Percentiles rank a stretch among this genome's conserved stretches.
phyloP scores from a whole-genome alignment of 148 eudicot genomes.

The Fagopyrum homotropicum region DNA sequence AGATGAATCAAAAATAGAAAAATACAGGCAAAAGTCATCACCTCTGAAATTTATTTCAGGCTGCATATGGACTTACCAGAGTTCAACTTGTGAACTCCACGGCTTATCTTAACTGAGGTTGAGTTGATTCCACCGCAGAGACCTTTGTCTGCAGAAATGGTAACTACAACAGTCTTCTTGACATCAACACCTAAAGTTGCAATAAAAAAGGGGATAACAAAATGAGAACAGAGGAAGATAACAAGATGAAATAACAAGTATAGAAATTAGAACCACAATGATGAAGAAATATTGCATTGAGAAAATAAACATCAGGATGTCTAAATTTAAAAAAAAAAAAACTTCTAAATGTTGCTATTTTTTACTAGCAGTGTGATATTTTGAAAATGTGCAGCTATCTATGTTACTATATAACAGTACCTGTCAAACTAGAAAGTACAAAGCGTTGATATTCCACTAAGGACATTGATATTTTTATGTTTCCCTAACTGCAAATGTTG shows the following conservation, averaged over 20 bases:
- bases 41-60: slow-evolving; percentile 4
- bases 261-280: not conserved
- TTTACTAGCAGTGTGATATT: not conserved
- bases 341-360: not conserved
- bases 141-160: slow-evolving; percentile 94
- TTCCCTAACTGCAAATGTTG: no score
- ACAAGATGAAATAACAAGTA: not conserved
- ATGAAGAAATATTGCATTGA: not conserved
- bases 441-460: no score
- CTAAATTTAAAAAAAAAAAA: not conserved
- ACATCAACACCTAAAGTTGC: slow-evolving; percentile 65
- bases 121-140: slow-evolving; percentile 99
- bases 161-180: slow-evolving; percentile 79
- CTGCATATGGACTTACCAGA: slow-evolving; percentile 41
- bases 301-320: not conserved
- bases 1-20: not conserved
- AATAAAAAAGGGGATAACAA: not conserved
- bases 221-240: not conserved
- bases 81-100: slow-evolving; percentile 64
- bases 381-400: not conserved
- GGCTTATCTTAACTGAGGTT: slow-evolving; percentile 85
- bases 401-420: not conserved
- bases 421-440: no score
- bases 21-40: not conserved
- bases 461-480: no score